phyloP scores from a whole-genome alignment of 2,329 filamentous ascomycete species.

The Colletotrichum lentis region DNA sequence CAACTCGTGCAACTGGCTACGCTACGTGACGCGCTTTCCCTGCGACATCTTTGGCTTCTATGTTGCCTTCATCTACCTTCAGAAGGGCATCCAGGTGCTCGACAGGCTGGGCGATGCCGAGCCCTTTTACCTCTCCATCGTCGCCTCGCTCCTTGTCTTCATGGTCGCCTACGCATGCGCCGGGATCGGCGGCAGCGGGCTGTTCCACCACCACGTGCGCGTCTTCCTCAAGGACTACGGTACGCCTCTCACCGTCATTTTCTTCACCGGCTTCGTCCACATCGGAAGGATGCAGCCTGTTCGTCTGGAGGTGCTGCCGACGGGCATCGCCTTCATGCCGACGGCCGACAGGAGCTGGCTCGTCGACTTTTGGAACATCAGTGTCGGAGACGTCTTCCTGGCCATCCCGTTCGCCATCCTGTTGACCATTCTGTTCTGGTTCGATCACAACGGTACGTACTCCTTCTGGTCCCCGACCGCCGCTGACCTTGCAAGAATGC shows the following conservation, averaged over 20 bases:
- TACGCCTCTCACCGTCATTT: slow-evolving; percentile 81
- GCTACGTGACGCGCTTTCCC: slow-evolving; percentile 88
- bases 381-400: slow-evolving; percentile 76
- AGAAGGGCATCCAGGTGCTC: slow-evolving; percentile 89
- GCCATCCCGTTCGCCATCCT: slow-evolving; percentile 88
- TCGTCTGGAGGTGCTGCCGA: slow-evolving; percentile 75
- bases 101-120: slow-evolving; percentile 73
- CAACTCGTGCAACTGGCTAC: slow-evolving; percentile 88
- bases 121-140: slow-evolving; percentile 81
- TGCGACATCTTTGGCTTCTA: slow-evolving; percentile 96
- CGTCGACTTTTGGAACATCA: slow-evolving; percentile 81
- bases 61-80: slow-evolving; percentile 89
- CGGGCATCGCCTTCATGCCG: slow-evolving; percentile 79
- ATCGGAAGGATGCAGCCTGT: slow-evolving; percentile 82
- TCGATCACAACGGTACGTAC: slow-evolving; percentile 83
- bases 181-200: slow-evolving; percentile 71
- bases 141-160: slow-evolving; percentile 79
- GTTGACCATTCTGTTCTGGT: slow-evolving; percentile 86
- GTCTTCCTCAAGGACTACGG: slow-evolving; percentile 92
- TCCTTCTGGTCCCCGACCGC: slow-evolving; percentile 29
- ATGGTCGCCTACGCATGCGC: slow-evolving; percentile 79
- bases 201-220: slow-evolving; percentile 78
- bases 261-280: slow-evolving; percentile 90
- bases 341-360: slow-evolving; percentile 79
- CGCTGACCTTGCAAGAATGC: too few relatives aligned